Base-by-base conservation (phyloP, 2,329 filamentous ascomycete species). In the Xylariales sp. region DNA sequence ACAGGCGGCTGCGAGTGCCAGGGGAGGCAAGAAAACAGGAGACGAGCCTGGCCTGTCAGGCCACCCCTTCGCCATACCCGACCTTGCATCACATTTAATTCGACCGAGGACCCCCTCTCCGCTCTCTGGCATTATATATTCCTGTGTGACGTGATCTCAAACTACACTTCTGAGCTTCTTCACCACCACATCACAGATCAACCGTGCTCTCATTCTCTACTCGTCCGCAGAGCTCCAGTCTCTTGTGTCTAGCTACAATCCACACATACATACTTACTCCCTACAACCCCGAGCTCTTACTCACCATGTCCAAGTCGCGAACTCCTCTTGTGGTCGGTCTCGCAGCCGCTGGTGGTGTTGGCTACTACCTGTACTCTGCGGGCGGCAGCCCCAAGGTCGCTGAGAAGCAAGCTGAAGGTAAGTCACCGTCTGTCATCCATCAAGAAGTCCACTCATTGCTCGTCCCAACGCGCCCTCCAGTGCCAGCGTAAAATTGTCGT, bases 301-400 rank as follows among this genome's bases (percentile, higher is more conserved):
- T n/a, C 36, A 63, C 33, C 48, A 75, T 74, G 70, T 69, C 68
- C 47, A 61, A 57, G 43, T 70, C 70, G 34, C 65, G 65, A 49
- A 50, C 63, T 29, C 71, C 73, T 49, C 50, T 71, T 48, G 55
- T 69, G 51, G 56, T 83, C 52, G 84, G 82, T 52, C 64, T 80
- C 49, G 76, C 72, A 42, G 80, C 78, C 48, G 83, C 75, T 21
- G 78, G 77, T 52, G 84, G 81, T 47, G 69, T 81, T 41, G 88
- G 85, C 29, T 97, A 95, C 74, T 97, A 97, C 71, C 76, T 97
- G 46, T 98, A 95, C 73, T 74, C 67, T 36, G 85, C 90, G 13
- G 91, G 91, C 44, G 90, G 91, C 41, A 77, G 81, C 61, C 74
- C 88, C 36, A 87, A 85, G 63, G 80, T 76, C 34, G 91, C 90